A percentile compares a stretch with the other conserved stretches of the same genome.
These are phyloP conservation scores for Polyporus arcularius DNA, from an alignment of 768 basidiomycete genomes.

Conservation along the genomic window DNA sequence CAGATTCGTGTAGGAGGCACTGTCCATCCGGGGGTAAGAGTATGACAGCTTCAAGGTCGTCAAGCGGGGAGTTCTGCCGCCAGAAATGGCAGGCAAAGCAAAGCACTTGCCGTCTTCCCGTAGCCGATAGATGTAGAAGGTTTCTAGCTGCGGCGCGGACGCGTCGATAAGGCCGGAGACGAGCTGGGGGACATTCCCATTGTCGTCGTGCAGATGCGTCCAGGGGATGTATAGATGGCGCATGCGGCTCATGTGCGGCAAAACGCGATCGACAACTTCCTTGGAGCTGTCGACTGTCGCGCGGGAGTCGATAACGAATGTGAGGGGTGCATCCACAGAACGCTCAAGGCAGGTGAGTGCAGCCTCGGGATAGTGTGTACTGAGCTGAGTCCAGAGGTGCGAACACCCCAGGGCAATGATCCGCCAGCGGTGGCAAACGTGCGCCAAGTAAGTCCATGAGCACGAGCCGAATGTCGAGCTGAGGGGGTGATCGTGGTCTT, in stretches of 20 bases:
- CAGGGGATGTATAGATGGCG: conserved; percentile 28
- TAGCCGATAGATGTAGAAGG: conserved; percentile 24
- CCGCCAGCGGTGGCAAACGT: conserved; percentile 31
- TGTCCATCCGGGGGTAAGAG: conserved; percentile 19
- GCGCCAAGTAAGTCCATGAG: conserved; percentile 23
- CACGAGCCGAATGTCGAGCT: conserved; percentile 23
- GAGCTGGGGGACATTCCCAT: conserved; percentile 18
- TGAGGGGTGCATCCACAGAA: conserved; percentile 28
- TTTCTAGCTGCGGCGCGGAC: conserved; percentile 26
- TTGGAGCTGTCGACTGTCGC: conserved; percentile 16
- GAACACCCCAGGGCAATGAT: conserved; percentile 23
- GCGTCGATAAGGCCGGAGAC: conserved; percentile 21
- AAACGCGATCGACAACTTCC: conserved; percentile 20
- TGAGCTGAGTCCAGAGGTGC: conserved; percentile 28
- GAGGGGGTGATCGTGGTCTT: conserved; percentile 20
- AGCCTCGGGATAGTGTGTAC: conserved; percentile 26
- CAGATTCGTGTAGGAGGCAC: conserved; percentile 20
- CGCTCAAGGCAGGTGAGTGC: conserved; percentile 27
- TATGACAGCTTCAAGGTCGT: conserved; percentile 23
- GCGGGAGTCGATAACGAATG: conserved; percentile 20
- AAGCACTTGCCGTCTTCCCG: conserved; percentile 18
- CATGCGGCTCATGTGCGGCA: conserved; percentile 24
- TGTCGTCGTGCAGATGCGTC: conserved; percentile 19
- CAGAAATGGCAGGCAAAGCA: conserved; percentile 25
- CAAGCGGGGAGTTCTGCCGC: conserved; percentile 24